phyloP scores from a whole-genome alignment of 1,139 yeast species.

The Pichia sp. region DNA sequence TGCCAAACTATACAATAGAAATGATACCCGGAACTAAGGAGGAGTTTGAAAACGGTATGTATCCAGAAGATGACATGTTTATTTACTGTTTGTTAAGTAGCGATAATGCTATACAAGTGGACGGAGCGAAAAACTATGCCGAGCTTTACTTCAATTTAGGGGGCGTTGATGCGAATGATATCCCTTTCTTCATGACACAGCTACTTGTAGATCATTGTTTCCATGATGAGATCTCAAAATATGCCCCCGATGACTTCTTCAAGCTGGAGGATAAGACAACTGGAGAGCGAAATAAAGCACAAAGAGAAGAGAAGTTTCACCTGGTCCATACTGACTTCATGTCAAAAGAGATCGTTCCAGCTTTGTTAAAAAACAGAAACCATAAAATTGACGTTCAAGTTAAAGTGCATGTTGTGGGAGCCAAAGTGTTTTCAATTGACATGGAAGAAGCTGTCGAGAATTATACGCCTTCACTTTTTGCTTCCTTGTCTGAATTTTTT shows the following conservation, averaged over 20 bases:
- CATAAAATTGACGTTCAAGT: conserved; percentile 37
- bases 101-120: conserved; percentile 39
- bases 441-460: conserved; percentile 42
- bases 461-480: conserved; percentile 43
- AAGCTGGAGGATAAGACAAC: conserved; percentile 1
- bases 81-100: conserved; percentile 34
- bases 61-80: conserved; percentile 26
- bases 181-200: conserved; percentile 60
- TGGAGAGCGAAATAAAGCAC: neutral
- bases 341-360: conserved; percentile 2
- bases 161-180: conserved; percentile 50
- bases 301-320: neutral
- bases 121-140: conserved; percentile 41
- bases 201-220: conserved; percentile 54
- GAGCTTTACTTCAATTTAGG: conserved; percentile 45
- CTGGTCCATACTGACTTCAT: conserved; percentile 16
- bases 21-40: conserved; percentile 15
- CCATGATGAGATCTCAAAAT: conserved; percentile 40
- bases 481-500: conserved; percentile 45
- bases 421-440: conserved; percentile 56
- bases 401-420: conserved; percentile 54
- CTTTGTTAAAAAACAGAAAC: neutral
- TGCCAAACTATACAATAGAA: conserved; percentile 21
- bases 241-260: conserved; percentile 21
- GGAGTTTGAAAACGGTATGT: conserved; percentile 8